These are phyloP conservation scores for Russula lepida DNA, from an alignment of 768 basidiomycete genomes.

Conservation along the genomic window DNA sequence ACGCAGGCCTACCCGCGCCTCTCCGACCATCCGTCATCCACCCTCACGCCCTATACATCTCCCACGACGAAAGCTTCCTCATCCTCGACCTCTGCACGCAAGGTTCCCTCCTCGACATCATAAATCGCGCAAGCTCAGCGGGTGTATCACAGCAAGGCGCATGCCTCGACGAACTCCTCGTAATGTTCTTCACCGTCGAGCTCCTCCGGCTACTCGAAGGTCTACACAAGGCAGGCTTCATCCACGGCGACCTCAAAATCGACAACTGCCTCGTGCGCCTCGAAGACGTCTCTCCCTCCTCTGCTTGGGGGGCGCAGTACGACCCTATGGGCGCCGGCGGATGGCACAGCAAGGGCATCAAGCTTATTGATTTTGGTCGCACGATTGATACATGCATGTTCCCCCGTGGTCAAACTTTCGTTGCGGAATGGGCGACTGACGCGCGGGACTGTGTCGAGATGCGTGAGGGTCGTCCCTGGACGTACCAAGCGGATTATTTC, in stretches of 20 bases:
- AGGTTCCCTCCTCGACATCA: slow-evolving; percentile 85
- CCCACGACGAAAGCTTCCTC: slow-evolving; percentile 82
- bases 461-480: slow-evolving; percentile 78
- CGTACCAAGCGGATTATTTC: slow-evolving; percentile 91
- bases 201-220: slow-evolving; percentile 74
- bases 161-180: slow-evolving; percentile 85
- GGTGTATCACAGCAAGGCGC: slow-evolving; percentile 75
- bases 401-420: slow-evolving; percentile 69
- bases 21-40: slow-evolving; percentile 62
- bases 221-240: slow-evolving; percentile 75
- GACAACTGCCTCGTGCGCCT: slow-evolving; percentile 96
- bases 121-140: slow-evolving; percentile 72
- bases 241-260: slow-evolving; percentile 98
- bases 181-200: slow-evolving; percentile 92
- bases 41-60: slow-evolving; percentile 76
- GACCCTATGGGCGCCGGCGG: slow-evolving; percentile 70
- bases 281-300: slow-evolving; percentile 64
- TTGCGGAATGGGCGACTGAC: slow-evolving; percentile 84
- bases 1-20: slow-evolving; percentile 50
- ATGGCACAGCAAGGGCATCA: slow-evolving; percentile 83
- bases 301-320: slow-evolving; percentile 71
- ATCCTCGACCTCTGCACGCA: slow-evolving; percentile 83
- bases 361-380: slow-evolving; percentile 95
- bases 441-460: slow-evolving; percentile 90
- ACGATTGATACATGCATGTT: slow-evolving; percentile 82